Evolutionary conservation across 805 yeast genomes (phyloP).

Genomic region (Komagataella kurtzmanii): DNA sequence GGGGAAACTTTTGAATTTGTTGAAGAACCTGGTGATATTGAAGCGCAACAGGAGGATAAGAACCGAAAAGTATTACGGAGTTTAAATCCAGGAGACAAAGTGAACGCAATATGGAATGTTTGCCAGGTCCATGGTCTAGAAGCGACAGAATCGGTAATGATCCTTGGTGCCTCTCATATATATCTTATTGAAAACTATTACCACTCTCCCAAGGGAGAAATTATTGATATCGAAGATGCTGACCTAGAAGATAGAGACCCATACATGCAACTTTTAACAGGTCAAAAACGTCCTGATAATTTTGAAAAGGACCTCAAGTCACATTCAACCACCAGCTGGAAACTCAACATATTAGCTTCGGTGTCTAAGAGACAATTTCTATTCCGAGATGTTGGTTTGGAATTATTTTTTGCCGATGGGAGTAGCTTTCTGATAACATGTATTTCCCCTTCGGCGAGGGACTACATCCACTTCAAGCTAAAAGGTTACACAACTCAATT

Average conservation of each 20-base stretch:
- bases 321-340: conserved; percentile 49
- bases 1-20: conserved; percentile 26
- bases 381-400: conserved; percentile 70
- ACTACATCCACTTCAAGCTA: conserved; percentile 36
- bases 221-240: conserved; percentile 56
- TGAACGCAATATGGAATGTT: conserved; percentile 46
- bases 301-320: conserved; percentile 11
- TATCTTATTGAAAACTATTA: conserved; percentile 64
- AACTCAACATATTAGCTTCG: conserved; percentile 40
- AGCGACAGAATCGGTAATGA: conserved; percentile 61
- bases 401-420: conserved; percentile 63
- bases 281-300: conserved; percentile 21
- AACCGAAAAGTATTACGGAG: conserved; percentile 65
- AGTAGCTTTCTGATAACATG: conserved; percentile 60
- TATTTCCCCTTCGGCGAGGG: conserved; percentile 36
- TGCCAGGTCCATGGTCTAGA: conserved; percentile 68
- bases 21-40: conserved; percentile 24
- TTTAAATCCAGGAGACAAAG: conserved; percentile 50
- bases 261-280: conserved; percentile 49
- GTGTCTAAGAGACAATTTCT: conserved; percentile 66
- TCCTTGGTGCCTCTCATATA: conserved; percentile 49
- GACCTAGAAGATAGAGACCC: conserved; percentile 52
- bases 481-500: conserved; percentile 33
- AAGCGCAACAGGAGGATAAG: conserved; percentile 39
- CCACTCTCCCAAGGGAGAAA: conserved; percentile 36